Conservation (phyloP, 1,139 yeast genomes). For the Blastobotrys ciferrii region DNA sequence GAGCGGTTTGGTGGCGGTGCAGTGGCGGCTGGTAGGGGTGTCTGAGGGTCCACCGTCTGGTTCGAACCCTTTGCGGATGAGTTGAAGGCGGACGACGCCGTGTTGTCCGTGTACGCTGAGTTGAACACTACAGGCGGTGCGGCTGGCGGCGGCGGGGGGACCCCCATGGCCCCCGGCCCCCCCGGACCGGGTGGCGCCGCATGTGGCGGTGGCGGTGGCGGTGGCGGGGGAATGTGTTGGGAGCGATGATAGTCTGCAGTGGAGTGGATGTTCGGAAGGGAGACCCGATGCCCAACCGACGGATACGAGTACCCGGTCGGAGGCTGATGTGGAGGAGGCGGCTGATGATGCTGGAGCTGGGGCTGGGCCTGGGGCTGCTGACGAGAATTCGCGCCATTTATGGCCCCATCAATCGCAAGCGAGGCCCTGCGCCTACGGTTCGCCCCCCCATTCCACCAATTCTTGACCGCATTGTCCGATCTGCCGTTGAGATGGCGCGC, state of each 20-base stretch:
- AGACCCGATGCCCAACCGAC: constrained; percentile 29
- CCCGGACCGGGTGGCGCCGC: constrained; percentile 4
- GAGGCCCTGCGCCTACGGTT: constrained; percentile 66
- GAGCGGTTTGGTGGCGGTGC: constrained; percentile 3
- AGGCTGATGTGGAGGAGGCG: constrained; percentile 15
- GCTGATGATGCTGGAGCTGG: constrained; percentile 18
- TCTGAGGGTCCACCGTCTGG: constrained; percentile 11
- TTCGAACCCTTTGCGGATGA: constrained; percentile 30
- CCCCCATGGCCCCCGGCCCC: too few relatives aligned
- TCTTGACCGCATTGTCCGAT: constrained; percentile 86
- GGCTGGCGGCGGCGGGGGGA: constrained; percentile 11
- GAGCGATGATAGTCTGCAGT: constrained; percentile 10
- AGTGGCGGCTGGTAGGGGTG: constrained; percentile 8
- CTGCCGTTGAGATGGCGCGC: constrained; percentile 85
- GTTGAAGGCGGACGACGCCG: constrained; percentile 22
- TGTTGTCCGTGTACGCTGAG: constrained; percentile 32
- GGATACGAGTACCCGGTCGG: constrained; percentile 15
- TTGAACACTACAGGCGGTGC: constrained; percentile 27
- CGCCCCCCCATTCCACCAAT: constrained; percentile 97
- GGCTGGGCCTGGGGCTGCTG: constrained; percentile 18
- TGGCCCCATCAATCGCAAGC: constrained; percentile 20
- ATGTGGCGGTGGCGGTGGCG: constrained; percentile 12
- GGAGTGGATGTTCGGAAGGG: constrained; percentile 32
- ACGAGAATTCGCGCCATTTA: constrained; percentile 8
- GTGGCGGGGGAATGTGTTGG: constrained; percentile 8